Evolutionary conservation across 129 eudicot genomes (phyloP), one percentile per base, ranked within the genome.

Genomic region (Glebionis coronaria): DNA sequence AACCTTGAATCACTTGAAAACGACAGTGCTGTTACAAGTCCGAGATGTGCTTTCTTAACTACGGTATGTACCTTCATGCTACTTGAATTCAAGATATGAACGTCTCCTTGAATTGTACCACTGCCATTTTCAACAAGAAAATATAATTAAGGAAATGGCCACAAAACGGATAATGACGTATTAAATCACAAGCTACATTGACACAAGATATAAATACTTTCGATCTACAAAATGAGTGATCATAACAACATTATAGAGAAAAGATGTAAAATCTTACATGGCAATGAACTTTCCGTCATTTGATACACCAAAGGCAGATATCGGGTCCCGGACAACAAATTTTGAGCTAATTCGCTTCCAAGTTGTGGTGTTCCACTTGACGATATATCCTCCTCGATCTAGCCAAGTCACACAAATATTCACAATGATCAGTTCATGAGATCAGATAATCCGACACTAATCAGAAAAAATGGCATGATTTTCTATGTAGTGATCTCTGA

Each of bases 1-100:
- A 35, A 91, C 97, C 96, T 91, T 70, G 96, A 91, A 80, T 85
- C 90, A 28, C 31, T 75, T 35, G 96, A 83, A 76, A 88, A 91
- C 23, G 75, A 21, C 44, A 88, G 62, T 61, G 94, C 78, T 58
- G 97, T 88, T 31, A 91, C 85, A 45, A 81, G 70, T 55, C 90
- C 94, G 12, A 91, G 76, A 82, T 91, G 97, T 35, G 97, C 96
- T 74, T 81, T 88, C 63, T 75, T 91, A 19, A 83, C 72, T 12
- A 65, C 59, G 23, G 74, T 79, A 14, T 81, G 90, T 14, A 83
- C 79, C 73, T 70, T 75, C 90, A 91, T 79, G 64, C 68, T 85
- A 4, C 77, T 44, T 19, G 97, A 82, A 70, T 80, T 69, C 64
- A 88, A 16, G 13, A 91, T 66, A 46, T 54, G 53, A 62, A 91